A percentile compares a stretch with the other conserved stretches of the same genome.
Evolutionary conservation across 164 flowering plant genomes (phyloP).

Genomic region (Chimonanthus salicifolius): DNA sequence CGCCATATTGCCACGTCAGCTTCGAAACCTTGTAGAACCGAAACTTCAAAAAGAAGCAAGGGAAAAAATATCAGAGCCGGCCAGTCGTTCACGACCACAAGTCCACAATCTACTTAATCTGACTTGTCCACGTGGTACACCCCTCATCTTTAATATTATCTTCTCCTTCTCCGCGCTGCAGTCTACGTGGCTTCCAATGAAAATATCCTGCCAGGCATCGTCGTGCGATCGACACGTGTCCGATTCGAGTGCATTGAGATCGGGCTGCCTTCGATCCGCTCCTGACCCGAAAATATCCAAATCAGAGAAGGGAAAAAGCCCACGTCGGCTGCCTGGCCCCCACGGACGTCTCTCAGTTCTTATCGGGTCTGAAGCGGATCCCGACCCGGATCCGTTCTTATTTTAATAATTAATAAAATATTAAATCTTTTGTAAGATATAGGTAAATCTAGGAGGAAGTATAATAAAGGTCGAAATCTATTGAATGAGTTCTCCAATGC

Average conservation of each 20-base stretch:
- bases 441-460: no score
- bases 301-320: no score
- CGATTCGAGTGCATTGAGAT: no score
- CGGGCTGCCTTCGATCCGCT: no score
- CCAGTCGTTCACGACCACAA: not conserved
- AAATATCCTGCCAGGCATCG: not conserved
- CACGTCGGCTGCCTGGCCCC: no score
- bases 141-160: not conserved
- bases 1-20: conserved; percentile 1
- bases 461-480: not conserved
- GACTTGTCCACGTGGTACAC: not conserved
- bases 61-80: not conserved
- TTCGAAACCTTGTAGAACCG: not conserved
- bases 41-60: not conserved
- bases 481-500: not conserved
- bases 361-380: no score
- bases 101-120: not conserved
- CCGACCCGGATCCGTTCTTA: no score
- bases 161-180: not conserved
- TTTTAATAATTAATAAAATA: no score
- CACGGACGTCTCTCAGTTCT: no score
- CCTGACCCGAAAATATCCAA: no score
- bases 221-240: no score
- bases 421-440: no score
- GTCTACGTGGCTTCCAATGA: not conserved